phyloP scores from a whole-genome alignment of 768 basidiomycete genomes.

The Boletus reticuloceps region DNA sequence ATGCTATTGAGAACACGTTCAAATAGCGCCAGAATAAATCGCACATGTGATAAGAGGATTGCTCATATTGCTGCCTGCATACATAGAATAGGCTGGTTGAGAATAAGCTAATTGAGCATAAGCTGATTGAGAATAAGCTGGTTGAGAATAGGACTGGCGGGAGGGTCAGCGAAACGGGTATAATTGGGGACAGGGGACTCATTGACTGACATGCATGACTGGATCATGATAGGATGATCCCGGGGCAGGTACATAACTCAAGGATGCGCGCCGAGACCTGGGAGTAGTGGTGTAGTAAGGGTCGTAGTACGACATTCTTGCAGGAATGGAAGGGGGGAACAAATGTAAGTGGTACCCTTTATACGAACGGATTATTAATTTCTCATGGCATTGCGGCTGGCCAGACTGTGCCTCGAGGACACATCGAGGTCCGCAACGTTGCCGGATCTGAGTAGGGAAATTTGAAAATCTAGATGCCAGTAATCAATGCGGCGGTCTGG shows the following conservation, averaged over 20 bases:
- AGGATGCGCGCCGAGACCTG: slow-evolving; percentile 32
- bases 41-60: slow-evolving; percentile 45
- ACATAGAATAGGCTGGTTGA: slow-evolving; percentile 46
- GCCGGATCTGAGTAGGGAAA: slow-evolving; percentile 11
- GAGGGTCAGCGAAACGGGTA: slow-evolving; percentile 4
- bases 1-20: neutral
- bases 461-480: slow-evolving; percentile 21
- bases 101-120: slow-evolving; percentile 49
- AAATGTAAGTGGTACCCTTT: slow-evolving; percentile 11
- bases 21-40: slow-evolving; percentile 4
- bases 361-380: slow-evolving; percentile 16
- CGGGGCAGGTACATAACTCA: slow-evolving; percentile 32
- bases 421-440: slow-evolving; percentile 21
- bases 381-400: slow-evolving; percentile 8
- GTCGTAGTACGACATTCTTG: slow-evolving; percentile 45
- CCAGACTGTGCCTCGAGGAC: slow-evolving; percentile 29
- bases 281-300: slow-evolving; percentile 31
- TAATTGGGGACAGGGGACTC: neutral
- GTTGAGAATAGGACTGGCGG: slow-evolving; percentile 38
- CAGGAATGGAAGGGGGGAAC: slow-evolving; percentile 1
- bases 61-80: slow-evolving; percentile 39
- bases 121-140: slow-evolving; percentile 43
- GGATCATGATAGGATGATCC: slow-evolving; percentile 41
- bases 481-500: slow-evolving; percentile 7
- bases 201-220: slow-evolving; percentile 38